These are phyloP conservation scores for Venturia pyrina DNA, from an alignment of 2,329 filamentous ascomycete species.

Conservation along the genomic window DNA sequence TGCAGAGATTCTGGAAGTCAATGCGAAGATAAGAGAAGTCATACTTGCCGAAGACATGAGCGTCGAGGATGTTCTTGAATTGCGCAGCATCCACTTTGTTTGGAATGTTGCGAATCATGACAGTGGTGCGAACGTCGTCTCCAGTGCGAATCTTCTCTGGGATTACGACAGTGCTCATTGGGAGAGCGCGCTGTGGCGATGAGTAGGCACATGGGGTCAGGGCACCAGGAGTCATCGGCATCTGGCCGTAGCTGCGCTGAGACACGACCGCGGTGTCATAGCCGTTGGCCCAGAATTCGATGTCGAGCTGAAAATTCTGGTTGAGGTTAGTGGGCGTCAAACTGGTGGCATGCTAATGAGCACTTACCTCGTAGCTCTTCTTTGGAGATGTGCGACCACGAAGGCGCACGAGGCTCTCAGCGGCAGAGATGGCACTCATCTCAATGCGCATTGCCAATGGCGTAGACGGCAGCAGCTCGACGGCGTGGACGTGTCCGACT, in stretches of 20 bases:
- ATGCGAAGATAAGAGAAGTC: conserved; percentile 95
- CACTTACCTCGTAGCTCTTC: background rate
- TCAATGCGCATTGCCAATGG: conserved; percentile 6
- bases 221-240: background rate
- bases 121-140: conserved; percentile 43
- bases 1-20: conserved; percentile 41
- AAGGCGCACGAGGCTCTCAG: conserved; percentile 3
- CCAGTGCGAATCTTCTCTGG: conserved; percentile 21
- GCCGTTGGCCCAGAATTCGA: background rate
- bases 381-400: conserved; percentile 1
- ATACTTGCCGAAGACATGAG: conserved; percentile 70
- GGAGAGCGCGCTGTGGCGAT: background rate
- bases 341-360: background rate
- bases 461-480: background rate
- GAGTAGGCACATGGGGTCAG: background rate
- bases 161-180: background rate
- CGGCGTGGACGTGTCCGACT: background rate
- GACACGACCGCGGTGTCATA: background rate
- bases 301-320: background rate
- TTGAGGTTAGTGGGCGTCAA: background rate
- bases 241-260: background rate
- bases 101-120: conserved; percentile 92
- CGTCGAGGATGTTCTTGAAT: conserved; percentile 64
- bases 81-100: conserved; percentile 65
- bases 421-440: background rate